phyloP scores from a whole-genome alignment of 1,284 basidiomycete species.

The Volvariella surrecta region DNA sequence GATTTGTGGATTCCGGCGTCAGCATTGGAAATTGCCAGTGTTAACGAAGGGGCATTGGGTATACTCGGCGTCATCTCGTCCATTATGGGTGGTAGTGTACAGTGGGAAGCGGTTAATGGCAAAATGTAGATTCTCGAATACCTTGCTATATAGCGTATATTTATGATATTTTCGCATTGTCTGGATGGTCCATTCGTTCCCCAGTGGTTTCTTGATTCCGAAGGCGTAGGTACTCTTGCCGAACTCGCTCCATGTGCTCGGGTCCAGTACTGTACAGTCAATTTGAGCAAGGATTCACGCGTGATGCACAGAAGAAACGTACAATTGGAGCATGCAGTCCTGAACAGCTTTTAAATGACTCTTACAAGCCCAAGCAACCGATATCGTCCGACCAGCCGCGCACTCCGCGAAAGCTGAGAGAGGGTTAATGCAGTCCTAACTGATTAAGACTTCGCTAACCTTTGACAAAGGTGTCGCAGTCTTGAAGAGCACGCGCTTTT shows the following conservation, averaged over 20 bases:
- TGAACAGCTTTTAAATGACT: conserved; percentile 64
- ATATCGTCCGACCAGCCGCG: conserved; percentile 72
- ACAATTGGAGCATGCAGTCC: conserved; percentile 79
- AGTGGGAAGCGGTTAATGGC: conserved; percentile 44
- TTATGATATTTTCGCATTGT: no score
- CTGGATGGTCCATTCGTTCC: no score
- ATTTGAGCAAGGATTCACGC: conserved; percentile 6
- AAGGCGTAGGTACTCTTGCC: conserved; percentile 65
- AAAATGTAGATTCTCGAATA: conserved; percentile 24
- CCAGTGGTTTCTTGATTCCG: conserved; percentile 26
- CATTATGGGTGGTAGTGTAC: conserved; percentile 41
- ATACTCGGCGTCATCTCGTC: conserved; percentile 71
- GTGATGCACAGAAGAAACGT: conserved; percentile 21
- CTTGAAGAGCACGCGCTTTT: conserved; percentile 72
- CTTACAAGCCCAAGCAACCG: conserved; percentile 79
- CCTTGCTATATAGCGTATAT: no score
- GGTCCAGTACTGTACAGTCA: conserved; percentile 47
- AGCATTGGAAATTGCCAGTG: conserved; percentile 66
- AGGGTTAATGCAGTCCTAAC: conserved; percentile 4
- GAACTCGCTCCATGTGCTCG: conserved; percentile 64
- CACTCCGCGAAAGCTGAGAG: conserved; percentile 76
- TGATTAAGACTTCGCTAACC: conserved; percentile 30
- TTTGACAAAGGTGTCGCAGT: conserved; percentile 72
- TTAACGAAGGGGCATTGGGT: conserved; percentile 86
- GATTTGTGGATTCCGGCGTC: conserved; percentile 90